These are phyloP conservation scores for Hortiboletus flavorubellus DNA, from an alignment of 768 basidiomycete genomes.

Conservation along the genomic window DNA sequence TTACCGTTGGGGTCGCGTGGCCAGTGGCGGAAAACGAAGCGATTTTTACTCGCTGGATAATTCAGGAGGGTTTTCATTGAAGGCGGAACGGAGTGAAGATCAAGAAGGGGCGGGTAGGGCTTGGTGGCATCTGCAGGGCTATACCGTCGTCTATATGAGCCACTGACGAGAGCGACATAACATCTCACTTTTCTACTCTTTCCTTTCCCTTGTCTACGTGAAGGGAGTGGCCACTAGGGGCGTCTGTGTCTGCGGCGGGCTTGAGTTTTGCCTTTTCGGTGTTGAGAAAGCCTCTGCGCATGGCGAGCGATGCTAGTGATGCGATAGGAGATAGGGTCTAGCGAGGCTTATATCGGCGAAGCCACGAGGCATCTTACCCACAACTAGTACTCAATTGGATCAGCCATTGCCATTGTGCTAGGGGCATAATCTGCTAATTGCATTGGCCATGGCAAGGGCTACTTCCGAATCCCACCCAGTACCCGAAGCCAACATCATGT, in stretches of 20 bases:
- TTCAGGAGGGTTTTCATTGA: too few species aligned
- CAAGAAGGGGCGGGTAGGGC: neutral
- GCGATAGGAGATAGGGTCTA: neutral
- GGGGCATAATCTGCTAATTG: too few species aligned
- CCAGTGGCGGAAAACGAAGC: conserved; percentile 24
- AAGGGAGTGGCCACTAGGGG: neutral
- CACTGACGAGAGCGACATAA: neutral
- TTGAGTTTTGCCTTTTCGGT: conserved; percentile 22
- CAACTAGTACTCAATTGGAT: too few species aligned
- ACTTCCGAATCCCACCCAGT: too few species aligned
- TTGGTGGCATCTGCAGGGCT: neutral
- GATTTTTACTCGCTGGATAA: neutral
- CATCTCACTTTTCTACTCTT: conserved; percentile 3
- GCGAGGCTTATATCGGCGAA: too few species aligned
- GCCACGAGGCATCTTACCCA: too few species aligned
- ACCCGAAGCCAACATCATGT: too few species aligned
- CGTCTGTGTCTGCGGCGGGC: conserved; percentile 24
- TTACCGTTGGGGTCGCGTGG: conserved; percentile 27
- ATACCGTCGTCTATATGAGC: too few species aligned
- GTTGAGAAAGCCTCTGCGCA: conserved; percentile 25
- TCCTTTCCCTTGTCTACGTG: conserved; percentile 1
- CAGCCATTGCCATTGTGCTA: too few species aligned
- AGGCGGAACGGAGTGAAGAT: conserved; percentile 7
- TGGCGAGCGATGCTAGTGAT: conserved; percentile 7
- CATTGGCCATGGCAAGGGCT: too few species aligned